These are phyloP conservation scores for Calonectria multiphialidica DNA, from an alignment of 2,329 filamentous ascomycete genomes.

Conservation along the genomic window DNA sequence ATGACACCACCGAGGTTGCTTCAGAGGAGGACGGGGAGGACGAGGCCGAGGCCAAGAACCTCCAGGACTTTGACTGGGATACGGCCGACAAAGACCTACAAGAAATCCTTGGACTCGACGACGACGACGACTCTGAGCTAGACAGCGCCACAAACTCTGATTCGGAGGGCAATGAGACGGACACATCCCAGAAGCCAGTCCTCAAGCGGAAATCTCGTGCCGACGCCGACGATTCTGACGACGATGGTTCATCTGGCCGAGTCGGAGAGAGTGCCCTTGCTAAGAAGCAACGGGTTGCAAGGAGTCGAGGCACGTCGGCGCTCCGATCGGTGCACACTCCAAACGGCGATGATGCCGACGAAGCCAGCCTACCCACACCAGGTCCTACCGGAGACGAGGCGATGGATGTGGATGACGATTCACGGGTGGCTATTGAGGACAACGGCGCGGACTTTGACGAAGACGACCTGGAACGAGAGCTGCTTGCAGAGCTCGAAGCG, in stretches of 20 bases:
- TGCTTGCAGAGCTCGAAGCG: slow-evolving; percentile 70
- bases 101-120: slow-evolving; percentile 75
- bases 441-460: slow-evolving; percentile 60
- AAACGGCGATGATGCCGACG: slow-evolving; percentile 49
- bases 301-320: slow-evolving; percentile 58
- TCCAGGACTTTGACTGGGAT: slow-evolving; percentile 72
- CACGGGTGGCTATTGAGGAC: slow-evolving; percentile 39
- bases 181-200: slow-evolving; percentile 41
- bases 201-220: slow-evolving; percentile 49
- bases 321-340: slow-evolving; percentile 60
- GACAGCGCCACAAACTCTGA: slow-evolving; percentile 42
- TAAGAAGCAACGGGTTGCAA: slow-evolving; percentile 65
- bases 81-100: slow-evolving; percentile 78
- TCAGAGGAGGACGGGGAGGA: slow-evolving; percentile 49
- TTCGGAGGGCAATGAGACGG: slow-evolving; percentile 45
- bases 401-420: slow-evolving; percentile 47
- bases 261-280: slow-evolving; percentile 55
- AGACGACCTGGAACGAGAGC: slow-evolving; percentile 72
- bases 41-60: slow-evolving; percentile 53
- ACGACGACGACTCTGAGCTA: slow-evolving; percentile 57
- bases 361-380: slow-evolving; percentile 55
- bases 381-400: slow-evolving; percentile 51
- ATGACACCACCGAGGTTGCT: slow-evolving; percentile 48
- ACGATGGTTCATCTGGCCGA: slow-evolving; percentile 44
- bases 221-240: slow-evolving; percentile 49